These are phyloP conservation scores for Fusarium sublunatum DNA, from an alignment of 2,329 filamentous ascomycete genomes.

Conservation along the genomic window DNA sequence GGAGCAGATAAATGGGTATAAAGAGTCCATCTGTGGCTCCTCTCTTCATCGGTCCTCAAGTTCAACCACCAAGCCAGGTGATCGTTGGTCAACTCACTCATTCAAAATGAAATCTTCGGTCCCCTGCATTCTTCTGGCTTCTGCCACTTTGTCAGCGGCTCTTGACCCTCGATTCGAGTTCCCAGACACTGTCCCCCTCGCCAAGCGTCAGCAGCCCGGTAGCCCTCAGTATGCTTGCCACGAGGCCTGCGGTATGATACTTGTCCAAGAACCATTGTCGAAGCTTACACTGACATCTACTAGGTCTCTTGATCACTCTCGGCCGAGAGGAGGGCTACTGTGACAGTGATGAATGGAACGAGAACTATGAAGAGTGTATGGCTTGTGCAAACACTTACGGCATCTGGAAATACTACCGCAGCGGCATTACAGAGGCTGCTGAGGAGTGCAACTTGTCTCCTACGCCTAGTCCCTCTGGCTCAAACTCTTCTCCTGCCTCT, in stretches of 20 bases:
- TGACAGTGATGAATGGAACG: constrained; percentile 53
- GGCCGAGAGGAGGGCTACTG: constrained; percentile 52
- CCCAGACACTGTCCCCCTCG: constrained; percentile 42
- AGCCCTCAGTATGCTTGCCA: constrained; percentile 59
- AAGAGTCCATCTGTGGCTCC: constrained; percentile 3
- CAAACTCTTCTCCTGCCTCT: not conserved
- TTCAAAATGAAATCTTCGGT: constrained; percentile 33
- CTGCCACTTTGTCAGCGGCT: constrained; percentile 24
- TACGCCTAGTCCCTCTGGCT: constrained; percentile 32
- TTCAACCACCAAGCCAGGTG: not conserved
- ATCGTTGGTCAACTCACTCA: constrained; percentile 1
- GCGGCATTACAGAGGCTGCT: constrained; percentile 50
- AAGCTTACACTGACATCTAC: not conserved
- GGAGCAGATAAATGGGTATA: constrained; percentile 11
- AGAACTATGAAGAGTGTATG: constrained; percentile 56
- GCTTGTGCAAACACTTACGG: constrained; percentile 56
- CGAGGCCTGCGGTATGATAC: constrained; percentile 57
- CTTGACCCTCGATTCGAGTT: constrained; percentile 50
- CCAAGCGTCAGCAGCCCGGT: constrained; percentile 58
- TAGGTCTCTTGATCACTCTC: constrained; percentile 49
- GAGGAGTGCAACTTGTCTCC: constrained; percentile 44
- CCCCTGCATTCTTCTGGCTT: constrained; percentile 39
- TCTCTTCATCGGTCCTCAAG: constrained; percentile 5
- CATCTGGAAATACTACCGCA: constrained; percentile 59
- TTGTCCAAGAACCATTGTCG: not conserved